phyloP scores from a whole-genome alignment of 768 basidiomycete genomes.

The Pleurotus platypus region DNA sequence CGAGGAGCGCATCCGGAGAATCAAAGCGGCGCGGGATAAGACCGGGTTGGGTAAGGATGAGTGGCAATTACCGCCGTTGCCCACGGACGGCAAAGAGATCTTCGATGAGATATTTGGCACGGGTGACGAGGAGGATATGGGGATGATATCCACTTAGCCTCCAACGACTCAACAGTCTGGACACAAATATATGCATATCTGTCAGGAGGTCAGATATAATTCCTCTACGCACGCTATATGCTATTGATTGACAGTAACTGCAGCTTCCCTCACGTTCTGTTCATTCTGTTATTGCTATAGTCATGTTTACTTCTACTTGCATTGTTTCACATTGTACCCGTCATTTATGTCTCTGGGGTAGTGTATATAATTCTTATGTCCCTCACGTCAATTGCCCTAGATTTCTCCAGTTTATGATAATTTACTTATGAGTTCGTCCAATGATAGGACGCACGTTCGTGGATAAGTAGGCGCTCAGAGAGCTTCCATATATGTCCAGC shows the following conservation, averaged over 20 bases:
- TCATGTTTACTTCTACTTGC: neutral
- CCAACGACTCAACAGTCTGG: neutral
- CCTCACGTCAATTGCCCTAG: slow-evolving; percentile 2
- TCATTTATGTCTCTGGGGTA: slow-evolving; percentile 6
- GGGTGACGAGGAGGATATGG: slow-evolving; percentile 58
- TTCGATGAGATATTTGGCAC: slow-evolving; percentile 70
- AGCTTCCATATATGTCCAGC: neutral
- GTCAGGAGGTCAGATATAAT: slow-evolving; percentile 1
- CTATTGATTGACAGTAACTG: neutral
- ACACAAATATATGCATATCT: slow-evolving; percentile 10
- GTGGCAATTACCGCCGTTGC: slow-evolving; percentile 59
- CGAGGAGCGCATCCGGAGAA: slow-evolving; percentile 70
- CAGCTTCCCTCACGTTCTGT: neutral
- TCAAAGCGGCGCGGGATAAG: slow-evolving; percentile 61
- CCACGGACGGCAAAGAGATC: slow-evolving; percentile 73
- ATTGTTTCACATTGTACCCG: slow-evolving; percentile 6
- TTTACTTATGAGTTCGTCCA: neutral
- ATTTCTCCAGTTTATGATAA: neutral
- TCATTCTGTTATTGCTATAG: neutral
- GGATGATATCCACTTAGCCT: slow-evolving; percentile 71
- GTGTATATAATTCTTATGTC: slow-evolving; percentile 14
- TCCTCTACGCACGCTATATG: neutral
- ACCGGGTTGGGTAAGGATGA: slow-evolving; percentile 32
- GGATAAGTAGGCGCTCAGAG: neutral
- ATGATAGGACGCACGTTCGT: slow-evolving; percentile 5